Conservation (phyloP, 2,329 filamentous ascomycete genomes). For the Canariomyces notabilis region DNA sequence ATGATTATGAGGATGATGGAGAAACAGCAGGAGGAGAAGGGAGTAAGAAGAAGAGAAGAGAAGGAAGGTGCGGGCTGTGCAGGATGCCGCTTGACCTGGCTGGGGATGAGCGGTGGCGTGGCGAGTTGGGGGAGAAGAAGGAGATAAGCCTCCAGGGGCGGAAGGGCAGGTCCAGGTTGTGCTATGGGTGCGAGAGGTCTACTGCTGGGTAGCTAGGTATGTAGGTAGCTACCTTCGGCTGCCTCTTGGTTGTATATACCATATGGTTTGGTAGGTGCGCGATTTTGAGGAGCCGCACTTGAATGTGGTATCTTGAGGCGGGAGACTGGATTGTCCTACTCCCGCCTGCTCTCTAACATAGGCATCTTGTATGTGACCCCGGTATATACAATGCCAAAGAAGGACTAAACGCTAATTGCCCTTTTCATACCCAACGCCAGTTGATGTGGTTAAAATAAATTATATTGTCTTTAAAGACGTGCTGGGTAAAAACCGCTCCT, state of each 20-base stretch:
- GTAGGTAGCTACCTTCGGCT: background rate
- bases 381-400: conserved; percentile 13
- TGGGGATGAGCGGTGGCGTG: conserved; percentile 60
- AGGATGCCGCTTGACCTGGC: conserved; percentile 59
- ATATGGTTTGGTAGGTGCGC: too few relatives aligned
- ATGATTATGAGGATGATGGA: conserved; percentile 51
- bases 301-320: too few relatives aligned
- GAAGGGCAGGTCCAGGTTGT: conserved; percentile 47
- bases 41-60: too few relatives aligned
- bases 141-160: conserved; percentile 20
- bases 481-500: conserved; percentile 48
- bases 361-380: background rate
- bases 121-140: conserved; percentile 49
- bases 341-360: background rate
- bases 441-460: background rate
- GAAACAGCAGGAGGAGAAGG: conserved; percentile 27
- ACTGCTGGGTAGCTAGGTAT: conserved; percentile 32
- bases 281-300: background rate
- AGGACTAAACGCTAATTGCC: conserved; percentile 1
- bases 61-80: conserved; percentile 59
- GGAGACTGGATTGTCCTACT: too few relatives aligned
- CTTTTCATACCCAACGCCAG: conserved; percentile 11
- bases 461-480: conserved; percentile 16
- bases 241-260: too few relatives aligned
- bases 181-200: conserved; percentile 70